Evolutionary conservation across 805 yeast genomes (phyloP), one percentile per base, ranked within the genome.

Genomic region (Ogataea kodamae): DNA sequence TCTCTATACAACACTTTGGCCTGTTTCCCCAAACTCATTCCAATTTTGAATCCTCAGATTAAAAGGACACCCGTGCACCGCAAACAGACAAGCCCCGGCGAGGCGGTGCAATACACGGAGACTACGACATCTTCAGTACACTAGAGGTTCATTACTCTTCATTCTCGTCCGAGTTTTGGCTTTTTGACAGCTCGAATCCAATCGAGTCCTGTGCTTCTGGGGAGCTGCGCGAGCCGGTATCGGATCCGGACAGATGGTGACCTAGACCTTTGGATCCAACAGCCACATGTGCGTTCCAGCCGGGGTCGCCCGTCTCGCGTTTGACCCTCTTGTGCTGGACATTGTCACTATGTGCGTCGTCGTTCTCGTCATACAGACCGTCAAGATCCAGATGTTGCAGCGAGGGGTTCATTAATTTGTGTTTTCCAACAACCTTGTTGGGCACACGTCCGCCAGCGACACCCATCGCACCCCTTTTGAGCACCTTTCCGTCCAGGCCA

Each of bases 251-350:
- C 26, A 35, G 18, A 21, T 28, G 18, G 10, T 25, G 34, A 8
- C 21, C 33, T 14, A 28, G 23, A 10, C 37, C 20, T 25, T 40
- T 40, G 9, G 38, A 24, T n/a, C 20, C 22, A 3, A 32, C 25
- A 18, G 17, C 31, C 22, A 30, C 21, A 11, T 25, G 34, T 5
- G 37, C 16, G 14, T 33, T 35, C 41, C 40, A 37, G 7, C 9
- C 28, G 9, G 21, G 9, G 3, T 30, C 22, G 11, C 25, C 31
- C 13, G 28, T 33, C 25, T 18, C 79, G 14, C 67, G 66, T 0
- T 65, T 43, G 7, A 76, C 48, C 41, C 77, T 78, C 5, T 67
- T 55, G 10, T 67, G 61, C 7, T 58, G 56, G 3, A 31, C 18
- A 20, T 42, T 37, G 8, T 37, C 43, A 19, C 47, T 42, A 22